Percentiles rank a stretch among this genome's conserved stretches.
Conservation (phyloP, 306 rosid species). For the Lablab purpureus region DNA sequence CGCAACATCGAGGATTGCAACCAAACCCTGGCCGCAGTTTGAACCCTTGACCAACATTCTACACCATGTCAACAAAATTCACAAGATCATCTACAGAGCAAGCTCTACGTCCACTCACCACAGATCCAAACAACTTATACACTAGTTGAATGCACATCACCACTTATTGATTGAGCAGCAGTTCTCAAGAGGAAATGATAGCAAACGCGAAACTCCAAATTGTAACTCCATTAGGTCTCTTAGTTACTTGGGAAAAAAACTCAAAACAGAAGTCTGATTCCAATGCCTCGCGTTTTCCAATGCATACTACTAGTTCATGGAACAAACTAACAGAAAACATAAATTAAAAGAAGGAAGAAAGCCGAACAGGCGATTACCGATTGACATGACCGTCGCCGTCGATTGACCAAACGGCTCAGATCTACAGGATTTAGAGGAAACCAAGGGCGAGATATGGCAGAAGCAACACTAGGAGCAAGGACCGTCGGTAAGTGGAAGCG, state of each 20-base stretch:
- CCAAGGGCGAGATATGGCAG: neutral
- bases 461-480: constrained; percentile 44
- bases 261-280: neutral
- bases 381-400: constrained; percentile 10
- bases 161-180: neutral
- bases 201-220: neutral
- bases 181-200: neutral
- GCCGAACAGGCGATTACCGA: constrained; percentile 13
- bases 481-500: constrained; percentile 27
- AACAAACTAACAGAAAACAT: neutral
- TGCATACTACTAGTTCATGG: neutral
- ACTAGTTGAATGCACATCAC: neutral
- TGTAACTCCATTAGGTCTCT: neutral
- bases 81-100: constrained; percentile 13
- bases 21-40: no score
- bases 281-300: neutral
- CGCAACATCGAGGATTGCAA: neutral
- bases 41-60: neutral
- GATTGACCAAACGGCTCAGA: constrained; percentile 15
- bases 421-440: constrained; percentile 11
- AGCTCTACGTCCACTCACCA: constrained; percentile 25
- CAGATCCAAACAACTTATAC: constrained; percentile 39
- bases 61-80: neutral
- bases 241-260: neutral
- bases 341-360: neutral